Evolutionary conservation across 331 rosid species (phyloP), one percentile per base, ranked within the genome.

Genomic region (Quercus phellos): DNA sequence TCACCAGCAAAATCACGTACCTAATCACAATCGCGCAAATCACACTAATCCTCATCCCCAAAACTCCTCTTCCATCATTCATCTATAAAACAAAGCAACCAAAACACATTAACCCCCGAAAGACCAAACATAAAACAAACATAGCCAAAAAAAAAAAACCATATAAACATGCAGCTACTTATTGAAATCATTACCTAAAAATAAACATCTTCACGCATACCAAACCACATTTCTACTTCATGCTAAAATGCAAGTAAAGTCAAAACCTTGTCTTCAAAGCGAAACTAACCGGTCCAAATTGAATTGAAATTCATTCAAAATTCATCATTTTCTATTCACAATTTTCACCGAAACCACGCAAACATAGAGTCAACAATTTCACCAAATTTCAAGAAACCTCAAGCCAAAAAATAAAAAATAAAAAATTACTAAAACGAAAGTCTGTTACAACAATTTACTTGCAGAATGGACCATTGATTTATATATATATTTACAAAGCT

Each of bases 1-100:
- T 75, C 67, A 61, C 74, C 73, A 75, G 79, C 59, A 80, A 77
- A 80, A 13, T 68, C 19, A 69, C 76, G 66, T 72, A 30, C 73
- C 76, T 87, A 84, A 83, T 83, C 70, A 67, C 75, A 34, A 75
- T 73, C 85, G 22, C 8, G 34, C 76, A 78, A 75, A 27, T 67
- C 69, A 78, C 74, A 26, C 51, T 42, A 14, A 74, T 63, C 55
- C 58, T 61, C 76, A 58, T 53, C 60, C 81, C 72, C 82, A 10
- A 77, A 77, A 55, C 81, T 77, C 81, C n/a, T 72, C 79, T 73
- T 55, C 79, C 77, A 73, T 0, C 22, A 69, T 71, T 83, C 80
- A 75, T 54, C 82, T 63, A 77, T 0, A 38, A 70, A 77, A 64
- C 17, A 68, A 72, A 79, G 0, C 56, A 79, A 70, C 79, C 29